These are phyloP conservation scores for Lachnellula willkommii DNA, from an alignment of 2,329 filamentous ascomycete genomes.

Conservation along the genomic window DNA sequence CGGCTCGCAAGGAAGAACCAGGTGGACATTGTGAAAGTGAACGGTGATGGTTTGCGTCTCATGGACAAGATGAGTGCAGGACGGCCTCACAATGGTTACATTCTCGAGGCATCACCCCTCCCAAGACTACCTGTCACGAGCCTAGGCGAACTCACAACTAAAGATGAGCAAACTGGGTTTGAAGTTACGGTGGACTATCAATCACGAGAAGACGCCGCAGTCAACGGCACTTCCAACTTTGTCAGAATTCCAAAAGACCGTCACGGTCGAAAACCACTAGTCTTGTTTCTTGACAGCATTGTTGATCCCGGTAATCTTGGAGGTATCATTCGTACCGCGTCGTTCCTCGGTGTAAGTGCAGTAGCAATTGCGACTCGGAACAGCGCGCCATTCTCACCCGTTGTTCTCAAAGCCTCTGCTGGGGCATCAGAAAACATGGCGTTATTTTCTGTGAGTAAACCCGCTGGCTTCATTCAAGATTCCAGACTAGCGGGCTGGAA, in stretches of 20 bases:
- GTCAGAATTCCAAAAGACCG: conserved; percentile 26
- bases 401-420: conserved; percentile 80
- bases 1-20: conserved; percentile 43
- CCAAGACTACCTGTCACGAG: conserved; percentile 63
- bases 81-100: conserved; percentile 82
- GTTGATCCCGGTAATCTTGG: conserved; percentile 87
- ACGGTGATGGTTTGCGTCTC: conserved; percentile 56
- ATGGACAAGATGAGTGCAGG: conserved; percentile 80
- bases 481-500: conserved; percentile 73
- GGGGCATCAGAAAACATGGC: conserved; percentile 79
- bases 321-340: conserved; percentile 79
- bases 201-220: conserved; percentile 62
- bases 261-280: conserved; percentile 56
- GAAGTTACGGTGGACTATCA: conserved; percentile 59
- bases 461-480: conserved; percentile 62
- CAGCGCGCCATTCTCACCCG: conserved; percentile 68
- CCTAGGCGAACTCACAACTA: conserved; percentile 36
- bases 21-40: conserved; percentile 54
- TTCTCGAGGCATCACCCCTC: conserved; percentile 81
- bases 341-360: conserved; percentile 85
- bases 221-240: conserved; percentile 66
- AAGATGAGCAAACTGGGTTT: conserved; percentile 44
- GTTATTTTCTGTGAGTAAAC: conserved; percentile 63
- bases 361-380: conserved; percentile 70
- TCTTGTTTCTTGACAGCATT: conserved; percentile 70